phyloP scores from a whole-genome alignment of 495 filamentous ascomycete genomes.

The Hyaloscypha variabilis region DNA sequence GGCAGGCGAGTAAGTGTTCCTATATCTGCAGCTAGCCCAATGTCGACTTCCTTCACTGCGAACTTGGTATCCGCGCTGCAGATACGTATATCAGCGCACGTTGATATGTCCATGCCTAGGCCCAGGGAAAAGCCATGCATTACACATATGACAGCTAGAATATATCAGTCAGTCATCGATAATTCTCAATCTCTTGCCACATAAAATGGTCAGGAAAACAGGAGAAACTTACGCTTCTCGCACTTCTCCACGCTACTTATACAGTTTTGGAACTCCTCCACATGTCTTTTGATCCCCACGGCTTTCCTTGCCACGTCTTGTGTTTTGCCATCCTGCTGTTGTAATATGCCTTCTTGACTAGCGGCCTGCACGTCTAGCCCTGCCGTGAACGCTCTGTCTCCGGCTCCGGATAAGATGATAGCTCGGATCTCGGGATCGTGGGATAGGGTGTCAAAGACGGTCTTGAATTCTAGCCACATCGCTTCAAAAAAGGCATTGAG shows the following conservation, averaged over 20 bases:
- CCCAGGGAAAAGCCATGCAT: constrained; percentile 83
- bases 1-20: constrained; percentile 86
- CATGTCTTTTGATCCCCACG: constrained; percentile 61
- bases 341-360: constrained; percentile 42
- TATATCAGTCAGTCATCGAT: background rate
- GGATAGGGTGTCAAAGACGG: constrained; percentile 76
- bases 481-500: constrained; percentile 87
- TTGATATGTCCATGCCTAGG: constrained; percentile 81
- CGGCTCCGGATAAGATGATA: constrained; percentile 81
- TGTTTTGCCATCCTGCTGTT: constrained; percentile 18
- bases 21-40: constrained; percentile 91
- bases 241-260: constrained; percentile 79
- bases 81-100: constrained; percentile 79
- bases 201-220: background rate
- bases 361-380: constrained; percentile 79
- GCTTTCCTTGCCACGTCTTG: constrained; percentile 72
- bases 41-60: constrained; percentile 92
- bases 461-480: constrained; percentile 86
- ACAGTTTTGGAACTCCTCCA: constrained; percentile 77
- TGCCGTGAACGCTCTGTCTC: constrained; percentile 81
- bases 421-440: constrained; percentile 70
- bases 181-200: background rate
- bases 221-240: constrained; percentile 71
- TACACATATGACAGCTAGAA: constrained; percentile 73
- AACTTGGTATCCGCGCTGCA: constrained; percentile 65